phyloP scores from a whole-genome alignment of 257 asterid species.

The Schizonepeta tenuifolia region DNA sequence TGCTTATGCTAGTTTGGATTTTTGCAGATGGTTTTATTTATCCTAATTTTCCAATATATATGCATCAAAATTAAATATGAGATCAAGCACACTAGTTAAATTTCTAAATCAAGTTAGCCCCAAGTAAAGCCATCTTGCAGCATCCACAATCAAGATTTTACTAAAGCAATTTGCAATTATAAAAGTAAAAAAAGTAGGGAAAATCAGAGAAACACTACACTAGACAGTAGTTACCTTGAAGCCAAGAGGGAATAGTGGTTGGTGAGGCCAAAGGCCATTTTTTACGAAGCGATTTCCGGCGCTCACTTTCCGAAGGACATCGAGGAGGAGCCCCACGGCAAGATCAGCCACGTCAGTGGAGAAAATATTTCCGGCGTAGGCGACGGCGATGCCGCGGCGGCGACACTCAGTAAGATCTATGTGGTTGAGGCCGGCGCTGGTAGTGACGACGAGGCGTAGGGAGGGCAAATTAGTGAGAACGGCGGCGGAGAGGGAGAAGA shows the following conservation, averaged over 20 bases:
- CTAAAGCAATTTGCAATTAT: neutral
- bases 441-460: constrained; percentile 50
- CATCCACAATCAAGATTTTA: neutral
- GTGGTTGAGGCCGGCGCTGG: constrained; percentile 70
- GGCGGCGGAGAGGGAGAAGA: constrained; percentile 38
- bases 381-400: constrained; percentile 58
- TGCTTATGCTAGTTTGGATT: no score
- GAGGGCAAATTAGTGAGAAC: constrained; percentile 56
- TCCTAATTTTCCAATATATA: neutral
- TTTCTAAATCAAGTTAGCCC: neutral
- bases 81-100: no score
- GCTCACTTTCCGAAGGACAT: constrained; percentile 51
- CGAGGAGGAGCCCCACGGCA: constrained; percentile 63
- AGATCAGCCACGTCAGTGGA: constrained; percentile 63
- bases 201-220: neutral
- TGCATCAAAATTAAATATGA: no score
- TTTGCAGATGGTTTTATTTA: neutral
- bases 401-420: constrained; percentile 73
- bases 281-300: constrained; percentile 52
- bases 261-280: constrained; percentile 53
- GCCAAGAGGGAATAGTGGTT: constrained; percentile 53
- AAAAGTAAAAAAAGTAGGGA: neutral
- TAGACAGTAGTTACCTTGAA: constrained; percentile 44
- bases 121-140: neutral
- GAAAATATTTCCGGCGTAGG: constrained; percentile 45